Evolutionary conservation across 176 grass and related monocot species (phyloP).

Genomic region (Musa beccarii): DNA sequence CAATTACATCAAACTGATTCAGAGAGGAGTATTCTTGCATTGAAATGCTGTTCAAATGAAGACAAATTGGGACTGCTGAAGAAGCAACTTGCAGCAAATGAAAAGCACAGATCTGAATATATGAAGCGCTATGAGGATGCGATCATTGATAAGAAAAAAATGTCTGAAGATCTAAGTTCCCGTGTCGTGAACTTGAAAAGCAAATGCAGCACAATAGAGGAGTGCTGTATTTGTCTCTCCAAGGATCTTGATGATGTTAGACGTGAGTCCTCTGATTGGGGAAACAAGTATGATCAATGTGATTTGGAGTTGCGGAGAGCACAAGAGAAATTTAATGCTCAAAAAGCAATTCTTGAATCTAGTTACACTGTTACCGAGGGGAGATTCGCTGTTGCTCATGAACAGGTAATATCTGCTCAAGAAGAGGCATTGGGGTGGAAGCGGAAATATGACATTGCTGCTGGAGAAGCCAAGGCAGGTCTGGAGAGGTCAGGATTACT

Average conservation of each 20-base stretch:
- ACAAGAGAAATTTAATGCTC: constrained; percentile 34
- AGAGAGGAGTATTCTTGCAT: constrained; percentile 45
- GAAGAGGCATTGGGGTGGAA: constrained; percentile 69
- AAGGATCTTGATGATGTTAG: constrained; percentile 53
- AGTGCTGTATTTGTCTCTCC: constrained; percentile 39
- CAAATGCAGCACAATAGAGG: constrained; percentile 67
- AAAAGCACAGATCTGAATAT: constrained; percentile 66
- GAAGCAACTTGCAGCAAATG: constrained; percentile 60
- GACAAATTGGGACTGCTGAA: constrained; percentile 56
- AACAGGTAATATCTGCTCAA: constrained; percentile 48
- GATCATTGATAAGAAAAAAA: constrained; percentile 51
- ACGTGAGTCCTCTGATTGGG: constrained; percentile 55
- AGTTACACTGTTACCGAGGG: constrained; percentile 46
- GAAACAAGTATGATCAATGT: constrained; percentile 43
- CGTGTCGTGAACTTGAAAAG: constrained; percentile 50
- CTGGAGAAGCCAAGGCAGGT: constrained; percentile 56
- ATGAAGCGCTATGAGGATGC: constrained; percentile 53
- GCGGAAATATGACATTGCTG: constrained; percentile 57
- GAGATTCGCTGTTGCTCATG: constrained; percentile 50
- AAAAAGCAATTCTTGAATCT: constrained; percentile 37
- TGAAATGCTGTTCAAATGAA: constrained; percentile 56
- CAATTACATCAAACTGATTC: constrained; percentile 64
- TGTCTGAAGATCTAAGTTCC: constrained; percentile 44
- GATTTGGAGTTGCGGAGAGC: constrained; percentile 30
- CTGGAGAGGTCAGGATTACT: constrained; percentile 54